Evolutionary conservation across 1,284 basidiomycete genomes (phyloP).

Genomic region (Trichosporon faecale): DNA sequence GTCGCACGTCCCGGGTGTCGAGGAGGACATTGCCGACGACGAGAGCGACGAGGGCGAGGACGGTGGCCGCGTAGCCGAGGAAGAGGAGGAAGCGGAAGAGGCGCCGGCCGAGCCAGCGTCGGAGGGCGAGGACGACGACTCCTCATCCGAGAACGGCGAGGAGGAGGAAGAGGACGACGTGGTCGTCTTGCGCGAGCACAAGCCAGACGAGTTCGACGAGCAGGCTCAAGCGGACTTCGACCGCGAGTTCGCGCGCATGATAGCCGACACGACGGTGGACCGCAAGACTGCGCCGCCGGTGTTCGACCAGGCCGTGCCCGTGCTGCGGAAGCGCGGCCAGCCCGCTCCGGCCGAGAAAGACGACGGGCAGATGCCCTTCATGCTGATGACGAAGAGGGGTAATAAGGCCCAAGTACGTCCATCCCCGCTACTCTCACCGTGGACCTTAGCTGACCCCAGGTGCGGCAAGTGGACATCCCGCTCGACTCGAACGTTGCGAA

Average conservation of each 20-base stretch:
- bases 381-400: slow-evolving; percentile 86
- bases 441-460: slow-evolving; percentile 54
- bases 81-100: slow-evolving; percentile 43
- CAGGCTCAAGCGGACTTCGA: slow-evolving; percentile 92
- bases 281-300: slow-evolving; percentile 75
- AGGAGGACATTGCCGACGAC: slow-evolving; percentile 83
- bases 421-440: too few species aligned
- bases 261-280: slow-evolving; percentile 78
- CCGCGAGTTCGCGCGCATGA: slow-evolving; percentile 91
- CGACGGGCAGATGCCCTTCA: slow-evolving; percentile 75
- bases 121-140: background rate
- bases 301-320: slow-evolving; percentile 74
- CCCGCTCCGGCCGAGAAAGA: slow-evolving; percentile 12
- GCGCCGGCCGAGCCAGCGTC: background rate
- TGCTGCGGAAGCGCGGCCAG: slow-evolving; percentile 60
- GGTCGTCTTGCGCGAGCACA: slow-evolving; percentile 56
- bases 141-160: slow-evolving; percentile 13
- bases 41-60: slow-evolving; percentile 53
- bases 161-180: slow-evolving; percentile 64
- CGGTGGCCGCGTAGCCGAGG: slow-evolving; percentile 59
- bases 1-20: slow-evolving; percentile 58
- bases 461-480: slow-evolving; percentile 80
- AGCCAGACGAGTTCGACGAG: slow-evolving; percentile 56
- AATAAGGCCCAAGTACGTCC: slow-evolving; percentile 85
- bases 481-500: slow-evolving; percentile 79